These are phyloP conservation scores for Hypoxylon rickii DNA, from an alignment of 495 filamentous ascomycete genomes.

Conservation along the genomic window DNA sequence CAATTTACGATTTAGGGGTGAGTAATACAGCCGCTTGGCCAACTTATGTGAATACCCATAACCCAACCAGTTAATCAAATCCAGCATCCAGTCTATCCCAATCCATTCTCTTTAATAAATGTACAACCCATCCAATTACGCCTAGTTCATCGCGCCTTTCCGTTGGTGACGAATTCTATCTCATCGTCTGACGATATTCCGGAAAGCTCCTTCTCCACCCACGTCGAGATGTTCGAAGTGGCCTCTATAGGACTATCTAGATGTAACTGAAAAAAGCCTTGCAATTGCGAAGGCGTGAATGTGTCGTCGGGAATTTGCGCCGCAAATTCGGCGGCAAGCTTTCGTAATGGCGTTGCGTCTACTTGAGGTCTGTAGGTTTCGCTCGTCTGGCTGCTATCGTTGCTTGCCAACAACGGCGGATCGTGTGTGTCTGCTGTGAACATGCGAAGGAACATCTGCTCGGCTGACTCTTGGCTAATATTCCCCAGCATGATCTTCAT, in stretches of 20 bases:
- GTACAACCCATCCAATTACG: too few species aligned
- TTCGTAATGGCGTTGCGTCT: slow-evolving; percentile 39
- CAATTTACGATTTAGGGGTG: too few species aligned
- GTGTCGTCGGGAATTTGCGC: slow-evolving; percentile 53
- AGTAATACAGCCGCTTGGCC: too few species aligned
- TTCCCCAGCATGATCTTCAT: slow-evolving; percentile 66
- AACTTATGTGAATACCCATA: too few species aligned
- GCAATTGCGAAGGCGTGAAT: slow-evolving; percentile 71
- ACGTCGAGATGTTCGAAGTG: slow-evolving; percentile 47
- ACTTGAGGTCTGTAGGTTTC: slow-evolving; percentile 15
- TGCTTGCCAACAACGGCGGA: neutral
- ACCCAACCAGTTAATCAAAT: too few species aligned
- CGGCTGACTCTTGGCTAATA: slow-evolving; percentile 48
- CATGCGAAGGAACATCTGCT: slow-evolving; percentile 58
- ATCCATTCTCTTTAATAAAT: slow-evolving; percentile 1
- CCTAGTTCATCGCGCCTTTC: slow-evolving; percentile 15
- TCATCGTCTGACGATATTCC: slow-evolving; percentile 31
- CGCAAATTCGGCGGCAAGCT: slow-evolving; percentile 57
- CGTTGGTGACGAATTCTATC: slow-evolving; percentile 38
- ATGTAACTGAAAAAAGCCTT: slow-evolving; percentile 63
- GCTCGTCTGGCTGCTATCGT: slow-evolving; percentile 8
- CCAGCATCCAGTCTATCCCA: too few species aligned
- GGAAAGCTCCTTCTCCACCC: slow-evolving; percentile 49
- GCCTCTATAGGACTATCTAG: slow-evolving; percentile 58
- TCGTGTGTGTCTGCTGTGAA: slow-evolving; percentile 36